Conservation (phyloP, 2,329 filamentous ascomycete genomes). For the Hyphodiscus sp. region DNA sequence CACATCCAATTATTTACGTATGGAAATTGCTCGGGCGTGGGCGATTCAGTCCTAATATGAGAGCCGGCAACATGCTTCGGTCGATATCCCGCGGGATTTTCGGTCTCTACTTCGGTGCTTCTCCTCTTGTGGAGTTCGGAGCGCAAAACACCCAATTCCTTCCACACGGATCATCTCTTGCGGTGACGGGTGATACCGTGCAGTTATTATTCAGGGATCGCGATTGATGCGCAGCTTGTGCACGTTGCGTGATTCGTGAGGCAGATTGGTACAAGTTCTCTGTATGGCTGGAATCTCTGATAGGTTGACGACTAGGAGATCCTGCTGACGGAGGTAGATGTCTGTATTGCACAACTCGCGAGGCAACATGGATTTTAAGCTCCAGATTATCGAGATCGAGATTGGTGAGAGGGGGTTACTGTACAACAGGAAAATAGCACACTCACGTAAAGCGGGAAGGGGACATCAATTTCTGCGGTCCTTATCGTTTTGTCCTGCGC, state of each 20-base stretch:
- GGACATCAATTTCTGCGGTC: too few species aligned
- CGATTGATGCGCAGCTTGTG: neutral
- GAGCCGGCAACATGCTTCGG: too few species aligned
- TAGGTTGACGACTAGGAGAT: neutral
- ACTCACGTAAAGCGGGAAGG: neutral
- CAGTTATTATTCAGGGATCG: neutral
- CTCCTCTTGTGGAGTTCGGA: neutral
- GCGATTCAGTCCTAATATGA: neutral
- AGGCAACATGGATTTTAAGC: neutral
- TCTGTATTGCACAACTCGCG: neutral
- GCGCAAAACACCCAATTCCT: neutral
- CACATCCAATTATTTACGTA: neutral
- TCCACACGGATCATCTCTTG: neutral
- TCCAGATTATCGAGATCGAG: neutral
- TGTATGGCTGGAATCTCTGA: neutral
- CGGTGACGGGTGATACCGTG: neutral
- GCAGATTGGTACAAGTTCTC: neutral
- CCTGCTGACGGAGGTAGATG: neutral
- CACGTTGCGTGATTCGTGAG: neutral
- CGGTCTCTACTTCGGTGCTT: neutral
- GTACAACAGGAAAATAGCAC: neutral
- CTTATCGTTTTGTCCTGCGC: too few species aligned
- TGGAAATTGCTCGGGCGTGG: neutral
- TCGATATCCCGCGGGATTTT: neutral
- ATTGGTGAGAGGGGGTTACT: neutral